Conservation (phyloP, 78 protist genomes). For the Tieghemostelium lacteum region DNA sequence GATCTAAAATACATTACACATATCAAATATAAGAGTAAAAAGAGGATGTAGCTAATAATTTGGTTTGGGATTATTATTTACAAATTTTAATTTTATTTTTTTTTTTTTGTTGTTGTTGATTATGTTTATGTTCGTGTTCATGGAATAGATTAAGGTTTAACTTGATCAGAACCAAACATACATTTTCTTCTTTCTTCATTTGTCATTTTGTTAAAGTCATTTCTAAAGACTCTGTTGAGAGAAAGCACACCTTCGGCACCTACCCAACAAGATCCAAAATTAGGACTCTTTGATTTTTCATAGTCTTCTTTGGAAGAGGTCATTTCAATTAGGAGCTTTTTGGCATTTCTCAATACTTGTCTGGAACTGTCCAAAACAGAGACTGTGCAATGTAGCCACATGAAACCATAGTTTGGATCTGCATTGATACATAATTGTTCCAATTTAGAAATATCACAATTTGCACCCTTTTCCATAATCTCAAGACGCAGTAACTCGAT, state of each 20-base stretch:
- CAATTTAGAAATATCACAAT: conserved; percentile 71
- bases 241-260: conserved; percentile 77
- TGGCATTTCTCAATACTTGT: conserved; percentile 84
- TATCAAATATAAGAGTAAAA: no score
- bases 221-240: conserved; percentile 45
- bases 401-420: conserved; percentile 95
- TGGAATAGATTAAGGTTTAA: conserved; percentile 58
- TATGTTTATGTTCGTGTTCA: no score
- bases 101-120: no score
- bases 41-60: no score
- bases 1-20: no score
- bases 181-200: conserved; percentile 72
- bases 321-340: conserved; percentile 61
- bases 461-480: conserved; percentile 78
- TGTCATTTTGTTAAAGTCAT: conserved; percentile 46
- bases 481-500: conserved; percentile 88
- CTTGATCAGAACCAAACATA: conserved; percentile 71
- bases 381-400: conserved; percentile 93
- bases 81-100: no score
- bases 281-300: conserved; percentile 15
- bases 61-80: no score
- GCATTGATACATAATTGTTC: conserved; percentile 91
- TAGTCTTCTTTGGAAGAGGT: conserved; percentile 34
- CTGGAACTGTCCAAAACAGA: conserved; percentile 72
- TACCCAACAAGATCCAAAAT: conserved; percentile 72